Conservation (phyloP, 2,329 filamentous ascomycete species). For the Laburnicola sp. region DNA sequence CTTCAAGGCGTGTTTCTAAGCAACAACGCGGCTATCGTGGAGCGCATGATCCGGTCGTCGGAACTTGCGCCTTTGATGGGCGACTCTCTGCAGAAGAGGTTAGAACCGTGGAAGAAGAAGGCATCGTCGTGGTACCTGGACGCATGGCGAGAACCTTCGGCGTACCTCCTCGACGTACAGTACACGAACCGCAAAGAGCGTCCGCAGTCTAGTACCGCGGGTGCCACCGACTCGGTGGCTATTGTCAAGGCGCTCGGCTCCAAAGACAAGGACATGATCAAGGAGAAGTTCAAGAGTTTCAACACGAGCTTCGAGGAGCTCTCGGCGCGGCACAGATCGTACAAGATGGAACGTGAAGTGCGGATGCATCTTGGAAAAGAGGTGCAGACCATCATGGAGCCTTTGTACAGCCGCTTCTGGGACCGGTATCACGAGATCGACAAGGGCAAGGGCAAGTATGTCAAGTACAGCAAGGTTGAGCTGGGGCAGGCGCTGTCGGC, state of each 20-base stretch:
- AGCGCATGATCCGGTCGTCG: constrained; percentile 80
- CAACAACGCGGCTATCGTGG: constrained; percentile 82
- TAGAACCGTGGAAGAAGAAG: constrained; percentile 87
- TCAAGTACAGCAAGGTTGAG: constrained; percentile 89
- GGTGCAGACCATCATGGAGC: constrained; percentile 88
- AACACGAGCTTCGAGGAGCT: constrained; percentile 90
- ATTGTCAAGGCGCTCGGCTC: constrained; percentile 81
- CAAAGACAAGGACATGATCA: constrained; percentile 95
- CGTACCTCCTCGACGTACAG: constrained; percentile 82
- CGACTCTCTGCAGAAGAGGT: constrained; percentile 60
- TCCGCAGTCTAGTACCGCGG: constrained; percentile 61
- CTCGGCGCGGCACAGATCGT: constrained; percentile 76
- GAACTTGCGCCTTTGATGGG: constrained; percentile 73
- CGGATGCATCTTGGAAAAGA: constrained; percentile 77
- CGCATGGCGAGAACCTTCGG: constrained; percentile 84
- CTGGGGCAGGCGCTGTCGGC: constrained; percentile 66
- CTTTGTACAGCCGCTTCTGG: constrained; percentile 92
- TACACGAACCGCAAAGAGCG: constrained; percentile 78
- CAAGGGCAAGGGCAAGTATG: constrained; percentile 97
- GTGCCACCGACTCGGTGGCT: constrained; percentile 70
- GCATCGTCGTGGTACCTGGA: constrained; percentile 80
- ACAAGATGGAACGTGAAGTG: constrained; percentile 90
- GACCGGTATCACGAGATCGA: constrained; percentile 97
- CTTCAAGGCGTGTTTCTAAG: constrained; percentile 86
- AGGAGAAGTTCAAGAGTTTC: constrained; percentile 92